Conservation (phyloP, 495 filamentous ascomycete species). For the Bacidia gigantensis region DNA sequence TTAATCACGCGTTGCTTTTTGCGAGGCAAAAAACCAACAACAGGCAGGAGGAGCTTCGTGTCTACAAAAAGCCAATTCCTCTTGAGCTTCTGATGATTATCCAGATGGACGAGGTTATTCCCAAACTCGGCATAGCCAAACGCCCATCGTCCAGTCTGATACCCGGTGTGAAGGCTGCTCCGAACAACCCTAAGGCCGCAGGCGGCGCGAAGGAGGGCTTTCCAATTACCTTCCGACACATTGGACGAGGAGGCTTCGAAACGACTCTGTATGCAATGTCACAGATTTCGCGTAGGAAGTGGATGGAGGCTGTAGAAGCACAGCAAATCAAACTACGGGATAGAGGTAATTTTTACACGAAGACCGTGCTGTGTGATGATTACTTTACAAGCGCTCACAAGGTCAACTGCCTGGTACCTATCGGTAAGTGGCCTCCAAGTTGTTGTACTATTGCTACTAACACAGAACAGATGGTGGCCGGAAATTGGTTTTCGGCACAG, state of each 20-base stretch:
- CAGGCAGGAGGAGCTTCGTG: slow-evolving; percentile 86
- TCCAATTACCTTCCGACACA: slow-evolving; percentile 94
- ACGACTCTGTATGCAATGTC: slow-evolving; percentile 77
- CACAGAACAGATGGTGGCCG: slow-evolving; percentile 64
- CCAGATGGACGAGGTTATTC: slow-evolving; percentile 92
- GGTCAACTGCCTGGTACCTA: slow-evolving; percentile 86
- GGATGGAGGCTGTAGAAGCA: slow-evolving; percentile 86
- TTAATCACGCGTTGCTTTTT: slow-evolving; percentile 88
- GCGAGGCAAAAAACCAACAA: slow-evolving; percentile 79
- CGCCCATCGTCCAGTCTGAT: slow-evolving; percentile 80
- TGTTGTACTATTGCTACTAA: too few species aligned
- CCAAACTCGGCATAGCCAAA: slow-evolving; percentile 65
- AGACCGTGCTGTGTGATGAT: slow-evolving; percentile 65
- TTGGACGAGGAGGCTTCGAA: slow-evolving; percentile 94
- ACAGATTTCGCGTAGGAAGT: slow-evolving; percentile 71
- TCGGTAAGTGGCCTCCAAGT: too few species aligned
- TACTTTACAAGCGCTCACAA: slow-evolving; percentile 74
- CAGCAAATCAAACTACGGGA: slow-evolving; percentile 77
- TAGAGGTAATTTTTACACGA: slow-evolving; percentile 86
- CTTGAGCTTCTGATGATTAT: slow-evolving; percentile 85
- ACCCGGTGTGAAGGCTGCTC: slow-evolving; percentile 49
- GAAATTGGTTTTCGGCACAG: slow-evolving; percentile 87
- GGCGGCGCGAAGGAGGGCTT: slow-evolving; percentile 54
- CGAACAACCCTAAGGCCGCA: slow-evolving; percentile 31
- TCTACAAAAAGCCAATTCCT: slow-evolving; percentile 91